phyloP scores from a whole-genome alignment of 1,139 yeast species.

The Protomyces pachydermus region DNA sequence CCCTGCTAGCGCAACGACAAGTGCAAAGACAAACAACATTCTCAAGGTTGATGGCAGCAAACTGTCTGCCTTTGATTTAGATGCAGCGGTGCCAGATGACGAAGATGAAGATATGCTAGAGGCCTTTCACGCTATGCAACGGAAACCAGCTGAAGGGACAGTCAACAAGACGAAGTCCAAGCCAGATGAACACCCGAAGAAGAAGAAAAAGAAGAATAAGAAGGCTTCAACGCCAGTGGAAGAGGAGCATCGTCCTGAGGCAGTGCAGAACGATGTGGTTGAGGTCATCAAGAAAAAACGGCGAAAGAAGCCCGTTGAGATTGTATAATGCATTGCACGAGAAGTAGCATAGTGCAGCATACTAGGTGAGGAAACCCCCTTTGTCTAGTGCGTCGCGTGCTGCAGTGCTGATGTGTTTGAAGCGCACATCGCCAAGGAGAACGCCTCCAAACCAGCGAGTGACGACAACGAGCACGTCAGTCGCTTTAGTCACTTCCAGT shows the following conservation, averaged over 20 bases:
- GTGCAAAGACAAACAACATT: constrained; percentile 1
- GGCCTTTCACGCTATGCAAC: constrained; percentile 28
- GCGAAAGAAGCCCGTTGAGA: constrained; percentile 29
- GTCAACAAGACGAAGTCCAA: constrained; percentile 12
- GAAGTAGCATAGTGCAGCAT: background rate
- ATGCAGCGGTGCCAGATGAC: constrained; percentile 30
- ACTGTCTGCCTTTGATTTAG: constrained; percentile 36
- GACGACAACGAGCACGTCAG: constrained; percentile 83
- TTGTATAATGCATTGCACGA: constrained; percentile 10
- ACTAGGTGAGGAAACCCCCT: constrained; percentile 48
- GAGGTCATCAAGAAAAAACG: constrained; percentile 26
- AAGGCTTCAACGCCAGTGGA: constrained; percentile 28
- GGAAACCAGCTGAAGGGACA: background rate
- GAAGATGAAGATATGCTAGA: constrained; percentile 31
- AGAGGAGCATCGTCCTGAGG: background rate
- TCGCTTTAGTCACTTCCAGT: constrained; percentile 52
- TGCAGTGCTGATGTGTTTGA: constrained; percentile 84
- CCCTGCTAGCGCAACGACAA: background rate
- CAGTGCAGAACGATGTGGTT: constrained; percentile 28
- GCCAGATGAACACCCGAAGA: background rate
- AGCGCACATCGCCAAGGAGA: constrained; percentile 86
- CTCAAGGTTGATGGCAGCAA: constrained; percentile 27
- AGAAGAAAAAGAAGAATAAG: constrained; percentile 28
- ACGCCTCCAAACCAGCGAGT: constrained; percentile 93
- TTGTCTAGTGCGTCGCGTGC: constrained; percentile 76